Evolutionary conservation across 2,329 filamentous ascomycete genomes (phyloP).

Genomic region (Clarireedia hainanense): DNA sequence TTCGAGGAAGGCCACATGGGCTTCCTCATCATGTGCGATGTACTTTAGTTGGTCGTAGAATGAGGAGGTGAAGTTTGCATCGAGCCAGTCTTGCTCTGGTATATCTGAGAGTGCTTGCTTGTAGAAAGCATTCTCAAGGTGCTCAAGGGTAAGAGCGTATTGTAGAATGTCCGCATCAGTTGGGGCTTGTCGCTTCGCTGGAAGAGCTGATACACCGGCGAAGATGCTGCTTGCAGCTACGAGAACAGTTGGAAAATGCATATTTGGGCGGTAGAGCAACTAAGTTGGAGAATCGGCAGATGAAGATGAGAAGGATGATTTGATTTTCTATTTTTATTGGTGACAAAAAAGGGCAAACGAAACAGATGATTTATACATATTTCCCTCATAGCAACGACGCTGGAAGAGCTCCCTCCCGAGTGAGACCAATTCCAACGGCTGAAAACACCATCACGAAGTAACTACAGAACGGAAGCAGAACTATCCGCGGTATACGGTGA

Average conservation of each 20-base stretch:
- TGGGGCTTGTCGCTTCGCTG: conserved; percentile 19
- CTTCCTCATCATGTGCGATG: conserved; percentile 48
- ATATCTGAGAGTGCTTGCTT: conserved; percentile 50
- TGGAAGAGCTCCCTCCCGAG: no score
- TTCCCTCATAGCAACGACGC: no score
- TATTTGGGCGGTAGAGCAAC: conserved; percentile 7
- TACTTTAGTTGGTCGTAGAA: conserved; percentile 52
- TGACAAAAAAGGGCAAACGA: no score
- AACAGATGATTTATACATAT: background rate
- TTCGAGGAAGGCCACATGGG: conserved; percentile 50
- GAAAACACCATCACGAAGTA: background rate
- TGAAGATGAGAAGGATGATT: background rate
- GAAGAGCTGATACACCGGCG: conserved; percentile 11
- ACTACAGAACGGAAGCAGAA: background rate
- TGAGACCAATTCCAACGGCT: no score
- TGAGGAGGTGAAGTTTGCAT: conserved; percentile 40
- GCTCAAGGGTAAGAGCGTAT: conserved; percentile 45
- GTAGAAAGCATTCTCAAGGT: conserved; percentile 59
- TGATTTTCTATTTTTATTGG: background rate
- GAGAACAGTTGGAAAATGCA: conserved; percentile 22
- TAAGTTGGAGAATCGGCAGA: background rate
- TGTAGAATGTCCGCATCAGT: conserved; percentile 34
- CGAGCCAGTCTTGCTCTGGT: conserved; percentile 41
- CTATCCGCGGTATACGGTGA: background rate
- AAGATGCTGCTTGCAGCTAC: conserved; percentile 12